Conservation (phyloP, 805 yeast species). For the Teunomyces atbi region DNA sequence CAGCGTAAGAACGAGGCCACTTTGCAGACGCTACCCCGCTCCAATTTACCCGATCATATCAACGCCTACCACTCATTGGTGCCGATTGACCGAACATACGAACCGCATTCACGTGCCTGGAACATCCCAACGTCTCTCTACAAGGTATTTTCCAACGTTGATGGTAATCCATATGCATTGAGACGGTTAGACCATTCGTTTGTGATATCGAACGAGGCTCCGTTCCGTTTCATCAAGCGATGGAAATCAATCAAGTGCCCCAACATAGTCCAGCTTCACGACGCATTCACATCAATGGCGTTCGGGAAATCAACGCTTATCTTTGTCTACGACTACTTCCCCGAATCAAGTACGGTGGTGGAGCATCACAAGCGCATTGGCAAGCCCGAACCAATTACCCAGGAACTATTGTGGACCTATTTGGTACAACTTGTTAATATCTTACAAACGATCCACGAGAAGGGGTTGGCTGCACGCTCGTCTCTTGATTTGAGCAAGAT, state of each 20-base stretch:
- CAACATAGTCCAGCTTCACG: constrained; percentile 65
- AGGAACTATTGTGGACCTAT: constrained; percentile 71
- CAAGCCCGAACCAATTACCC: constrained; percentile 53
- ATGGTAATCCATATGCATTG: constrained; percentile 76
- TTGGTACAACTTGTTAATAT: constrained; percentile 74
- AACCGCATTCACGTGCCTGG: constrained; percentile 37
- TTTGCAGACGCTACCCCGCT: constrained; percentile 56
- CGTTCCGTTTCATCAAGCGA: constrained; percentile 57
- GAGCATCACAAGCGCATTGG: constrained; percentile 58
- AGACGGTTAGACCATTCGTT: constrained; percentile 61
- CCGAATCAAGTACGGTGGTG: constrained; percentile 65
- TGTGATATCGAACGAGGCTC: constrained; percentile 46
- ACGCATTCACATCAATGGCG: constrained; percentile 82
- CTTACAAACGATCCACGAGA: constrained; percentile 59
- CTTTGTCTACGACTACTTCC: constrained; percentile 81
- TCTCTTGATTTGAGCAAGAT: constrained; percentile 65
- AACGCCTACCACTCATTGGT: constrained; percentile 75
- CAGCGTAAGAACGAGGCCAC: constrained; percentile 78
- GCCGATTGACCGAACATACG: constrained; percentile 61
- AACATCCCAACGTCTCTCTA: constrained; percentile 62
- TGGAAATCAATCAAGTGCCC: constrained; percentile 59
- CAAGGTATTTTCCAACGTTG: constrained; percentile 75
- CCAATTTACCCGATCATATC: constrained; percentile 56
- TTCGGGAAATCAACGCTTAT: constrained; percentile 70
- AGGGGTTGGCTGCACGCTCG: constrained; percentile 61